Conservation (phyloP, 352 stramenopile genomes). For the Chrysophaeum taylorii region DNA sequence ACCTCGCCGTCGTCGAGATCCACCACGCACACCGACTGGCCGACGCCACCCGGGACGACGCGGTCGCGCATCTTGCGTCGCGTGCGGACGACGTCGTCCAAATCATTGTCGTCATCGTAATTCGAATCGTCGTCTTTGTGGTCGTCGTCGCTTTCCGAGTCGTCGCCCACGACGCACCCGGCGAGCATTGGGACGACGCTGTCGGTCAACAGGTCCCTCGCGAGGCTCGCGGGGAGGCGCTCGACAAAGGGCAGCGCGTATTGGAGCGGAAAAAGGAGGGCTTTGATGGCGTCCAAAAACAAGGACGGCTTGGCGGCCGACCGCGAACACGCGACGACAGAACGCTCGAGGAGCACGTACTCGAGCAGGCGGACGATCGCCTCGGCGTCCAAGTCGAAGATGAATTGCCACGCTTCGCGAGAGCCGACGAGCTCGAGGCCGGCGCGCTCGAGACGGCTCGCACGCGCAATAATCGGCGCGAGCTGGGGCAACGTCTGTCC, state of each 20-base stretch:
- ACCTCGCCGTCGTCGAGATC: neutral
- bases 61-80: neutral
- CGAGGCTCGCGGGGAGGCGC: neutral
- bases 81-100: too few relatives aligned
- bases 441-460: neutral
- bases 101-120: too few relatives aligned
- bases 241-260: neutral
- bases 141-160: too few relatives aligned
- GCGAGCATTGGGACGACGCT: slow-evolving; percentile 1
- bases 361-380: neutral
- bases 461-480: neutral
- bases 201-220: neutral
- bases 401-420: neutral
- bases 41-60: neutral
- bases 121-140: too few relatives aligned
- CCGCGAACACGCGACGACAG: neutral
- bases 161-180: too few relatives aligned
- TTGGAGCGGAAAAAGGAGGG: neutral
- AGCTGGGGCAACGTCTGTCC: neutral
- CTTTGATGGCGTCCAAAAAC: neutral
- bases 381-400: neutral
- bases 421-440: neutral
- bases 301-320: neutral
- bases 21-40: neutral
- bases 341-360: neutral